Base-by-base conservation (phyloP, 495 filamentous ascomycete species). In the Hypomontagnella monticulosa region DNA sequence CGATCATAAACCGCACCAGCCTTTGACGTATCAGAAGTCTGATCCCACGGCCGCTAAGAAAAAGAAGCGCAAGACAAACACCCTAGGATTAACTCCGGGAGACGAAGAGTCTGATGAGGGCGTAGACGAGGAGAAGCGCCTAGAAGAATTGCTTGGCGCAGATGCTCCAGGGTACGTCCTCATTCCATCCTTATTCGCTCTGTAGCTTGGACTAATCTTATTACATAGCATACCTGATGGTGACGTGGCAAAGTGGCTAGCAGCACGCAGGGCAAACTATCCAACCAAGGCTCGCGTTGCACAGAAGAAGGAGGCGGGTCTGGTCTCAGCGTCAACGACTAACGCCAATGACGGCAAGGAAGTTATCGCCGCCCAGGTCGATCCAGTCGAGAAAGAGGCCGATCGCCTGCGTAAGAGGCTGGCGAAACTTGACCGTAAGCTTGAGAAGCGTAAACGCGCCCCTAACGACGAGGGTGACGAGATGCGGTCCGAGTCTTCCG, bases 31-130 rank as follows among this genome's bases (percentile, higher is more conserved):
- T 89, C 86, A 87, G 64, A 88, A 89, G 79, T 86, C 88, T 83
- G 81, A 83, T 79, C 76, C 74, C 71, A 75, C 76, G 63, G 85
- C 86, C 38, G 77, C 79, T 0, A 90, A 89, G 77, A 94, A 93
- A 73, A 91, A 91, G 80, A 90, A 91, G 80, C 80, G 89, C 44
- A 88, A 87, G 71, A 87, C 88, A 41, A 93, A 95, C 48, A 88
- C 89, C 30, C 85, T 97, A 7, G 93, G 93, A 15, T 74, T 97
- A 53, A 93, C 90, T 1, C 93, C 91, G 10, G 87, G 86, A 36
- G 82, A 83, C n/a, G 87, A 89, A 38, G 88, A 88, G 41, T 84
- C 87, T 23, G 86, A 90, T 54, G 89, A 91, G 65, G 87, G 85
- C 41, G 91, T 88, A 50, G 87, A 90, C 50, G 91, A 93, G 62